Evolutionary conservation across 2,329 filamentous ascomycete species (phyloP), one percentile per base, ranked within the genome.

Genomic region (Coccinonectria pachysandricola): DNA sequence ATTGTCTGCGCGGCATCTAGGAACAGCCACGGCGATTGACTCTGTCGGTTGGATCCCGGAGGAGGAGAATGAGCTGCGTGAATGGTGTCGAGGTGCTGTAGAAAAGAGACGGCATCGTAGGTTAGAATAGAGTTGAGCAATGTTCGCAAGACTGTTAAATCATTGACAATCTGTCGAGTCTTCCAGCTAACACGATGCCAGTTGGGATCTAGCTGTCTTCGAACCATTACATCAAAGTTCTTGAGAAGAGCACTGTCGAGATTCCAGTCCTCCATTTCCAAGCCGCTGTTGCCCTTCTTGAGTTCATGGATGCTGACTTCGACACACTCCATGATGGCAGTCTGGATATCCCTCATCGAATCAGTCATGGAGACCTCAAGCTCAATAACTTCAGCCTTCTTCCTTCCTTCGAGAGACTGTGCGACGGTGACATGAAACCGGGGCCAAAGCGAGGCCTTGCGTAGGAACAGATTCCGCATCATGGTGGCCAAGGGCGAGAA

Each of bases 241-340:
- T 80, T 83, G 40, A 95, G 80, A 34, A 96, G 59, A 18, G 88
- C 88, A 48, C 83, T 95, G 53, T 96, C 88, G 11, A 94, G 65
- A 25, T 85, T 95, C 88, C 88, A 96, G 47, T 95, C 87, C 33
- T 92, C 87, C 75, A 96, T 87, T 42, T 96, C 88, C 6, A 98
- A 63, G 3, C 86, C 87, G 1, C 76, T 71, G 47, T 95, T 96
- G 11, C 75, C 73, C 57, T 93, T 96, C 52, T 88, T 92, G 21
- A 98, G 68, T 56, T 98, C 91, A 29, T 82, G 75, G 39, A 98
- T 91, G 49, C 86, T 94, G 41, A 85, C 79, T 54, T 96, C 88
- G 11, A 98, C 87, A 49, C 91, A 98, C 50, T 96, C 88, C 56
- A 98, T 73, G 33, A 96, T 79, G 14, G 91, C 87, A 37, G 83